A percentile compares a stretch with the other conserved stretches of the same genome.
These are phyloP conservation scores for Nelumbo lutea DNA, from an alignment of 164 flowering plant species.

Conservation along the genomic window DNA sequence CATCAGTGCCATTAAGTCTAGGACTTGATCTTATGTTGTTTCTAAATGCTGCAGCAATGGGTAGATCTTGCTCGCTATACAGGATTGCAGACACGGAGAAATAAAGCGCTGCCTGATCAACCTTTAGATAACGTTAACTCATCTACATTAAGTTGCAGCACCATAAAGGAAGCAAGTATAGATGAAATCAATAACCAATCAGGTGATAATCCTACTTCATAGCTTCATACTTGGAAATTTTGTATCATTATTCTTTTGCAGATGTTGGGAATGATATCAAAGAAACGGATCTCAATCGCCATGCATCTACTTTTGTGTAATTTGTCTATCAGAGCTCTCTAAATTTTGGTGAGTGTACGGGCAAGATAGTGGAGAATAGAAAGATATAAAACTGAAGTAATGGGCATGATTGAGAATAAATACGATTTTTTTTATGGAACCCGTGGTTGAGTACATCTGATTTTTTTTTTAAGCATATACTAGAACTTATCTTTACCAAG, in stretches of 20 bases:
- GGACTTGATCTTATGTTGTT: not conserved
- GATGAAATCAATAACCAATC: constrained; percentile 55
- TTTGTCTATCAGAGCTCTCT: not conserved
- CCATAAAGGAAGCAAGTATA: constrained; percentile 32
- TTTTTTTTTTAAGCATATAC: too few species aligned
- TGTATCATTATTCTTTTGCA: constrained; percentile 2
- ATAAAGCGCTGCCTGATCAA: constrained; percentile 20
- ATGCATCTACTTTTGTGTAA: not conserved
- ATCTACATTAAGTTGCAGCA: constrained; percentile 35
- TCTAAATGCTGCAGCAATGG: constrained; percentile 77
- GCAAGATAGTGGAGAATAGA: not conserved
- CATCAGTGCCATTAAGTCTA: not conserved
- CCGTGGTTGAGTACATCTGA: too few species aligned
- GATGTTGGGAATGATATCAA: constrained; percentile 4
- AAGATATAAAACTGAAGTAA: too few species aligned
- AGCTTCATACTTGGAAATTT: constrained; percentile 5
- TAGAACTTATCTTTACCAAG: too few species aligned
- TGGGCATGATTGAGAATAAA: too few species aligned
- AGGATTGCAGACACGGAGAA: constrained; percentile 62
- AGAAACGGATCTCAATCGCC: not conserved
- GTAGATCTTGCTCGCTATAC: constrained; percentile 80
- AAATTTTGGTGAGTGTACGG: not conserved
- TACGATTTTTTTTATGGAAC: too few species aligned
- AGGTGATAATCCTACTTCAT: constrained; percentile 27
- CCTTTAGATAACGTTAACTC: constrained; percentile 29